A percentile compares a stretch with the other conserved stretches of the same genome.
These are phyloP conservation scores for Melocanna baccifera DNA, from an alignment of 176 grass and related monocot species.

Conservation along the genomic window DNA sequence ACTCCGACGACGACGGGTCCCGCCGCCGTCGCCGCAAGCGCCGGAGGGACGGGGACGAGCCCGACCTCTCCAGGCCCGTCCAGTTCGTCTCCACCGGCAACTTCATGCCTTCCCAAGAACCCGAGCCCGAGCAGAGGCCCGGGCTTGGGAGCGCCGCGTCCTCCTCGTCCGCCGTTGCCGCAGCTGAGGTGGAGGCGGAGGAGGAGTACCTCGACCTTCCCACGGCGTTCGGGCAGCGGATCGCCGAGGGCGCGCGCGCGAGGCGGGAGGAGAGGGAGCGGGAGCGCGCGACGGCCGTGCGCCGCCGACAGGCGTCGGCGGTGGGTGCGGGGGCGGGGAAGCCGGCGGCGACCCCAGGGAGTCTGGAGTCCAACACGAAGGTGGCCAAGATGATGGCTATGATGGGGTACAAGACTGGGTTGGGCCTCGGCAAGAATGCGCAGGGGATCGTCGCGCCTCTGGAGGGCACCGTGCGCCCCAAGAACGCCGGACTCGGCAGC, in stretches of 20 bases:
- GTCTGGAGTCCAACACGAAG: conserved; percentile 39
- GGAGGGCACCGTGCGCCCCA: conserved; percentile 48
- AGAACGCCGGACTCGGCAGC: conserved; percentile 68
- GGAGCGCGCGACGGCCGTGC: conserved; percentile 41
- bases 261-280: conserved; percentile 71
- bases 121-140: conserved; percentile 24
- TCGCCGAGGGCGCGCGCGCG: conserved; percentile 58
- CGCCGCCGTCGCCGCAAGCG: conserved; percentile 53
- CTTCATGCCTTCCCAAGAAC: conserved; percentile 34
- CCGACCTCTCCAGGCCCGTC: conserved; percentile 57
- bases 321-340: conserved; percentile 30
- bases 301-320: conserved; percentile 11
- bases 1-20: conserved; percentile 46
- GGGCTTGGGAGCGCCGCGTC: conserved; percentile 9
- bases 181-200: background rate
- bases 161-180: background rate
- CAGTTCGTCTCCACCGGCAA: conserved; percentile 61
- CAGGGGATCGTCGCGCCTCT: conserved; percentile 55
- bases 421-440: conserved; percentile 64
- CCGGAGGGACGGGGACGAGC: conserved; percentile 24
- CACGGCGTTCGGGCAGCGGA: conserved; percentile 53
- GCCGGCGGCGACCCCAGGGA: conserved; percentile 24
- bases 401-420: conserved; percentile 75
- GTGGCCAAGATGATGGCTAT: conserved; percentile 66
- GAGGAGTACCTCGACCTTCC: conserved; percentile 41